These are phyloP conservation scores for Aureobasidium sp. DNA, from an alignment of 2,329 filamentous ascomycete species.

Conservation along the genomic window DNA sequence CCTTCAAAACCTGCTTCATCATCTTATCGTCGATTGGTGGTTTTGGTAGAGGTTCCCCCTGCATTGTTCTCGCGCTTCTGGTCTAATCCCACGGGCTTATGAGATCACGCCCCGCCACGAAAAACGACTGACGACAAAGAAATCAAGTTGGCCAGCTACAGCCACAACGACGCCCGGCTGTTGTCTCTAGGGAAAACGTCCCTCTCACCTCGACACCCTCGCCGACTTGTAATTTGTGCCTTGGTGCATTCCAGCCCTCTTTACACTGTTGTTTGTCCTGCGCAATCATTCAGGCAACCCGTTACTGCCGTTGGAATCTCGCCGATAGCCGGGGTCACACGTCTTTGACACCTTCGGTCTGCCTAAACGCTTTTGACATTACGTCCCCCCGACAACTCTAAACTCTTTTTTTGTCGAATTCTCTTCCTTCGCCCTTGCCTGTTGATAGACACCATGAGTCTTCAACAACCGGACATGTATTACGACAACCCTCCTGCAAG, in stretches of 20 bases:
- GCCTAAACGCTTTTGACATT: conserved; percentile 1
- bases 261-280: not conserved
- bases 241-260: not conserved
- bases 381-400: conserved; percentile 13
- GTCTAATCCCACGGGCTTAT: not conserved
- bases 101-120: conserved; percentile 15
- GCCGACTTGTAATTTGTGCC: not conserved
- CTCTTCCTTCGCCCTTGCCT: not conserved
- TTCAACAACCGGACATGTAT: conserved; percentile 55
- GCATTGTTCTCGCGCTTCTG: conserved; percentile 10
- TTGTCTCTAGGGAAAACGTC: not conserved
- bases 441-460: conserved; percentile 16
- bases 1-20: not conserved
- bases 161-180: not conserved
- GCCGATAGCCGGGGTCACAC: conserved; percentile 13
- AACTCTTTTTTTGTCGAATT: conserved; percentile 5
- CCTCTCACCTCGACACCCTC: not conserved
- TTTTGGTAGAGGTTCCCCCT: not conserved
- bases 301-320: conserved; percentile 5
- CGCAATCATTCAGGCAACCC: not conserved
- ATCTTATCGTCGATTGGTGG: conserved; percentile 2
- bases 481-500: conserved; percentile 60
- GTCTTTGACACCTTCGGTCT: conserved; percentile 1
- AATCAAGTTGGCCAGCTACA: conserved; percentile 6
- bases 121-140: conserved; percentile 14